Base-by-base conservation (phyloP, 2,329 filamentous ascomycete genomes). In the Sporothrix globosa region DNA sequence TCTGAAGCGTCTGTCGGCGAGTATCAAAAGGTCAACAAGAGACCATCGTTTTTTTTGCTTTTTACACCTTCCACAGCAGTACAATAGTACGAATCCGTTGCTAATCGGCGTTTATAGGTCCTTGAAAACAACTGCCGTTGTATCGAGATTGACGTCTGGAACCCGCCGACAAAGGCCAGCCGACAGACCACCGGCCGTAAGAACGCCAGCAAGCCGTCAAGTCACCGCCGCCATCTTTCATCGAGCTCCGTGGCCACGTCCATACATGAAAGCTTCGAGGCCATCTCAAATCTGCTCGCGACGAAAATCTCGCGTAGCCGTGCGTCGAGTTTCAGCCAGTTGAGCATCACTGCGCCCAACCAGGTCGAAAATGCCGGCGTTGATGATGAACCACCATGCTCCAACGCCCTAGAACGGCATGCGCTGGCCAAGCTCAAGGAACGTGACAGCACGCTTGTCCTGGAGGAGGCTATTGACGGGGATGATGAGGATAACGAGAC, bases 131-230 rank as follows among this genome's bases (percentile, higher is more conserved):
- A 92, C 63, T 97, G 94, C 77, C 89, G 94, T 72, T 97, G 93
- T 77, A 93, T 97, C 61, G 94, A 97, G 79, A 96, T 97, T 69
- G 95, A 97, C 77, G 93, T 97, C 3, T 97, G 94, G 92, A 92
- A 97, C 79, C 92, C 93, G 14, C 71, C 72, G 14, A 82, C 86
- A 61, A 75, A 77, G 7, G 69, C 76, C 73, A 75, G 77, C 73
- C 78, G 82, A 21, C 79, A 78, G 56, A 77, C 79, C 4, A 78
- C 77, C 5, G 78, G 77, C 5, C 75, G 77, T 39, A 82, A 79
- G 61, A 80, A 81, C 0, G 78, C 80, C 19, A 80, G 79, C 70
- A 76, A 76, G 11, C 80, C 82, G 7, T 84, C 87, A 72, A n/a
- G 60, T 14, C 86, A 88, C 73, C 80, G 80, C 69, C 82, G 82